Evolutionary conservation across 116 monocot genomes (phyloP).

Genomic region (Dioscorea cayenensis): DNA sequence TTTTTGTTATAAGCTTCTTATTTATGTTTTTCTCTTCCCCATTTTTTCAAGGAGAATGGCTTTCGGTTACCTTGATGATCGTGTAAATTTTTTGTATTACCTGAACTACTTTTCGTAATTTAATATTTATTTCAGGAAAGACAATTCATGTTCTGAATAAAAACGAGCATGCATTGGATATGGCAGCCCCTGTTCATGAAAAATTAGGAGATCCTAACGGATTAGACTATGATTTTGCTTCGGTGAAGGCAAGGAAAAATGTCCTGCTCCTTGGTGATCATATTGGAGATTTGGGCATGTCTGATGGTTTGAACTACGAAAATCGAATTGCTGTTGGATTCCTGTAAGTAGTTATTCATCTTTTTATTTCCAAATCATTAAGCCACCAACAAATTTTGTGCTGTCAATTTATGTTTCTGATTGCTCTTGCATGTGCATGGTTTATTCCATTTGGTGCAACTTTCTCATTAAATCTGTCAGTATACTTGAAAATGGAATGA

Average conservation of each 20-base stretch:
- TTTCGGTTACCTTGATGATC: too few relatives aligned
- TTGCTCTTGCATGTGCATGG: too few relatives aligned
- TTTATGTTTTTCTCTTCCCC: too few relatives aligned
- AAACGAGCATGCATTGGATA: constrained; percentile 84
- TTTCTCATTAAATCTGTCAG: too few relatives aligned
- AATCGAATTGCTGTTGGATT: constrained; percentile 75
- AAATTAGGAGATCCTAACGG: constrained; percentile 51
- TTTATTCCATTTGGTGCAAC: too few relatives aligned
- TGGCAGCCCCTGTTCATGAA: constrained; percentile 70
- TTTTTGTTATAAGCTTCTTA: too few relatives aligned
- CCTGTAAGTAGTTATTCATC: constrained; percentile 47
- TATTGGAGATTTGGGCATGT: constrained; percentile 78
- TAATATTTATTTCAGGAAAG: constrained; percentile 41
- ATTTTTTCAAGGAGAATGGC: too few relatives aligned
- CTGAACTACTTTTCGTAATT: not conserved
- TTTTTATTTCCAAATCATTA: not conserved
- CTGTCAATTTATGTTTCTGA: not conserved
- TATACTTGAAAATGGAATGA: too few relatives aligned
- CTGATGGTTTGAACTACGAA: constrained; percentile 78
- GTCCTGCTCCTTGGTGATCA: constrained; percentile 82
- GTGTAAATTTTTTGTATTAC: too few relatives aligned
- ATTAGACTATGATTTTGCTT: constrained; percentile 17
- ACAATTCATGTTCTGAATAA: constrained; percentile 88
- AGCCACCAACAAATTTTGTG: not conserved
- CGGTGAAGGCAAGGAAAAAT: constrained; percentile 66